phyloP scores from a whole-genome alignment of 345 rosid genomes.

The Cardamine resedifolia region DNA sequence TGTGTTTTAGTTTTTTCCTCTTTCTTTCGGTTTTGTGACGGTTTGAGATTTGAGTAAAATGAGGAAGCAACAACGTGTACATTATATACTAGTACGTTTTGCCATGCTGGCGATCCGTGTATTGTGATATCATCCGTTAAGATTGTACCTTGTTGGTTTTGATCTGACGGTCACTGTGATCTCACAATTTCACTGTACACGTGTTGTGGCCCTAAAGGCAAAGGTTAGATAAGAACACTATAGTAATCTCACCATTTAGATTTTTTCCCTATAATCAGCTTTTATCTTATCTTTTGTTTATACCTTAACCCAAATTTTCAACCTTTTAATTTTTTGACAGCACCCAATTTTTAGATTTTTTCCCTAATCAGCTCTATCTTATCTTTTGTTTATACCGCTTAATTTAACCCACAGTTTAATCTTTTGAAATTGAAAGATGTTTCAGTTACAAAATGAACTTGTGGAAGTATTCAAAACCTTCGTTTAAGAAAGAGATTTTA shows the following conservation, averaged over 20 bases:
- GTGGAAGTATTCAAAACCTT: neutral
- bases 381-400: no score
- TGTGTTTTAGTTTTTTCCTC: no score
- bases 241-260: constrained; percentile 23
- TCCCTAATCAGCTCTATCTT: neutral
- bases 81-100: constrained; percentile 4
- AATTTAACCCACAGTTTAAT: neutral
- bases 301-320: no score
- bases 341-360: no score
- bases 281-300: neutral
- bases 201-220: constrained; percentile 2
- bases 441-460: neutral
- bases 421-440: neutral
- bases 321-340: no score
- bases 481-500: constrained; percentile 41
- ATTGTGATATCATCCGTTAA: neutral
- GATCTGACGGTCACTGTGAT: constrained; percentile 19
- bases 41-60: constrained; percentile 5
- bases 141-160: constrained; percentile 24
- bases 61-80: neutral
- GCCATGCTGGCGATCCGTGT: constrained; percentile 40
- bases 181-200: neutral
- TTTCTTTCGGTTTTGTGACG: constrained; percentile 9
- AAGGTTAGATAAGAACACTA: neutral
- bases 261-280: neutral